These are phyloP conservation scores for Monsonia emarginata DNA, from an alignment of 441 rosid genomes.

Conservation along the genomic window DNA sequence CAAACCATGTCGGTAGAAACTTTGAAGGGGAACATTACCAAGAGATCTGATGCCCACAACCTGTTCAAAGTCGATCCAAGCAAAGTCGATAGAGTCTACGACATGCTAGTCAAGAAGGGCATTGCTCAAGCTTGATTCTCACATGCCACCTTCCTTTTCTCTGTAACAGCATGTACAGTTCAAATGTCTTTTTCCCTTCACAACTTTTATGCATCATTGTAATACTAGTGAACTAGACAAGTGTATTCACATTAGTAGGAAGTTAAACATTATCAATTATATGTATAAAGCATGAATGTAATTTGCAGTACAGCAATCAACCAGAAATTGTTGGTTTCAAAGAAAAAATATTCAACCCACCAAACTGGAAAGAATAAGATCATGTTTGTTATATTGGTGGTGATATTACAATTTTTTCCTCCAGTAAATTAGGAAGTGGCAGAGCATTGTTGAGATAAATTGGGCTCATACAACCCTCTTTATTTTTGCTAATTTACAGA, in stretches of 20 bases:
- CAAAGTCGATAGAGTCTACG: constrained; percentile 74
- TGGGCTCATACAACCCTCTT: too few species aligned
- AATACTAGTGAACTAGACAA: neutral
- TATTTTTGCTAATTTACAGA: neutral
- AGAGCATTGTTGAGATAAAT: too few species aligned
- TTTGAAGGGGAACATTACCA: constrained; percentile 45
- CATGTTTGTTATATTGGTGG: too few species aligned
- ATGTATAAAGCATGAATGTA: neutral
- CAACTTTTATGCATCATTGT: neutral
- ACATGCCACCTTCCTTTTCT: neutral
- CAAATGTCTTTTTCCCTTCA: neutral
- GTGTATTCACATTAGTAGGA: too few species aligned
- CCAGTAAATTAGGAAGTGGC: too few species aligned
- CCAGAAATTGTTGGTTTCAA: too few species aligned
- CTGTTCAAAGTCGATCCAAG: constrained; percentile 65
- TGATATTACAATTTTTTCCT: too few species aligned
- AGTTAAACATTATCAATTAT: neutral
- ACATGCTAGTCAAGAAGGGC: constrained; percentile 63
- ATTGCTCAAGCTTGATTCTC: constrained; percentile 35
- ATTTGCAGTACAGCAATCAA: neutral
- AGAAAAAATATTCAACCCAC: too few species aligned
- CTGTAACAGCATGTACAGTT: neutral
- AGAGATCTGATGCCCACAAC: constrained; percentile 68
- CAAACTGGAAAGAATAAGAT: too few species aligned
- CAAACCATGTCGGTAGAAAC: constrained; percentile 54